A percentile compares a stretch with the other conserved stretches of the same genome.
Conservation (phyloP, 108 stramenopile genomes). For the Mayamaea pseudoterrestris region DNA sequence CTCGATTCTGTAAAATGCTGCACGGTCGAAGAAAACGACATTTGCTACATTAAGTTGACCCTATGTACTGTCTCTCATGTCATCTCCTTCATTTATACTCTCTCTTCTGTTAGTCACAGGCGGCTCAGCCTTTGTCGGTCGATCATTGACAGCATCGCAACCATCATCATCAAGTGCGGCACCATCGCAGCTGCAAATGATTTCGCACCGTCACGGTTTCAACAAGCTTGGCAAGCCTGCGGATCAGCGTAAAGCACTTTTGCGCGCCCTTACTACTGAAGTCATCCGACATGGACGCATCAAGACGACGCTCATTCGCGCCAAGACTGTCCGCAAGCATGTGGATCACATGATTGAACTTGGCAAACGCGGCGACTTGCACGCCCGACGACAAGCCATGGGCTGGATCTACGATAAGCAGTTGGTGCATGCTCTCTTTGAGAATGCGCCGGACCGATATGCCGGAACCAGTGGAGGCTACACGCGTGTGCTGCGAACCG, state of each 20-base stretch:
- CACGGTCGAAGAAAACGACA: too few species aligned
- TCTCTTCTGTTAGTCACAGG: background rate
- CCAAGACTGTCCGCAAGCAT: slow-evolving; percentile 87
- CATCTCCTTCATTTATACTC: background rate
- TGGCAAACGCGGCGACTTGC: slow-evolving; percentile 88
- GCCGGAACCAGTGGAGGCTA: slow-evolving; percentile 83
- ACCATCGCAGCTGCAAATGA: slow-evolving; percentile 28
- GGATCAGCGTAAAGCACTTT: slow-evolving; percentile 96
- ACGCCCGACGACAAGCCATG: slow-evolving; percentile 88
- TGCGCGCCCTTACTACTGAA: slow-evolving; percentile 92
- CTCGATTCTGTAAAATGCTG: too few species aligned
- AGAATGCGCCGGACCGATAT: slow-evolving; percentile 89
- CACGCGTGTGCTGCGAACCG: slow-evolving; percentile 86
- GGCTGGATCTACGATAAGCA: slow-evolving; percentile 96
- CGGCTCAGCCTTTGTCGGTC: slow-evolving; percentile 2
- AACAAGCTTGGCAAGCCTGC: slow-evolving; percentile 86
- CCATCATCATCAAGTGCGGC: slow-evolving; percentile 6
- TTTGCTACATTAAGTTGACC: too few species aligned
- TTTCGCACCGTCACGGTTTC: slow-evolving; percentile 66
- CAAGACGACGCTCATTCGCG: slow-evolving; percentile 89
- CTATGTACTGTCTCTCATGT: too few species aligned
- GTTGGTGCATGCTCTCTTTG: slow-evolving; percentile 90
- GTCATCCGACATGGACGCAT: slow-evolving; percentile 95
- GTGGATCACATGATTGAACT: slow-evolving; percentile 95
- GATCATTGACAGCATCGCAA: slow-evolving; percentile 3